Evolutionary conservation across 169 alveolate genomes (phyloP), one percentile per base, ranked within the genome.

Genomic region (Babesia sp.): DNA sequence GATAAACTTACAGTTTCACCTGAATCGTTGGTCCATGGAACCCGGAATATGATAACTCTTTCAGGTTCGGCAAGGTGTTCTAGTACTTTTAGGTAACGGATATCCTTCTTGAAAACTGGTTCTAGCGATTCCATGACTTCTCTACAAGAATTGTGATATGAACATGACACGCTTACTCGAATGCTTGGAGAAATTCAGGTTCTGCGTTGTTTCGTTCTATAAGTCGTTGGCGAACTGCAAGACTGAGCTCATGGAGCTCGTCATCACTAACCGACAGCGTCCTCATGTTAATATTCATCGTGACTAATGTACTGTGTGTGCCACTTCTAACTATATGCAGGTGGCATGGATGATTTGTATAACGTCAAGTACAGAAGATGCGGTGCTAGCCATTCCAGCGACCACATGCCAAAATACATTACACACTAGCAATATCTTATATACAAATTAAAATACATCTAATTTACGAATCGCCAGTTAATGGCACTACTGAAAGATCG

Each of bases 21-120:
- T 39, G 84, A 63, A 64, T 92, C 92, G 71, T 88, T 92, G 29
- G 87, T 58, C 94, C 95, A 86, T 24, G 92, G 85, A 33, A 83
- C 92, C 39, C 93, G 55, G 67, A 91, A 85, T 20, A 88, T 71
- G 50, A 91, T 42, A 28, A 74, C 69, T 41, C 94, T 73, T 64
- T 91, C 93, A 24, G 95, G 92, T 71, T 92, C 94, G 36, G 90
- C 64, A 44, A 91, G 48, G 76, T 50, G 72, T 59, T 76, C 90
- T 45, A 92, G 67, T 42, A 82, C 72, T 39, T 86, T 66, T 45
- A 91, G 60, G 81, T 90, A 90, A 22, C 87, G 64, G 7, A 91
- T 79, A 54, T 90, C 82, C 59, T 87, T 48, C 71, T 67, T 12
- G 60, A 87, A 85, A 45, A 91, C 69, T 1, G 92, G 90, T 72